Evolutionary conservation across 139 green algal genomes (phyloP).

Genomic region (Tetradesmus obliquus): DNA sequence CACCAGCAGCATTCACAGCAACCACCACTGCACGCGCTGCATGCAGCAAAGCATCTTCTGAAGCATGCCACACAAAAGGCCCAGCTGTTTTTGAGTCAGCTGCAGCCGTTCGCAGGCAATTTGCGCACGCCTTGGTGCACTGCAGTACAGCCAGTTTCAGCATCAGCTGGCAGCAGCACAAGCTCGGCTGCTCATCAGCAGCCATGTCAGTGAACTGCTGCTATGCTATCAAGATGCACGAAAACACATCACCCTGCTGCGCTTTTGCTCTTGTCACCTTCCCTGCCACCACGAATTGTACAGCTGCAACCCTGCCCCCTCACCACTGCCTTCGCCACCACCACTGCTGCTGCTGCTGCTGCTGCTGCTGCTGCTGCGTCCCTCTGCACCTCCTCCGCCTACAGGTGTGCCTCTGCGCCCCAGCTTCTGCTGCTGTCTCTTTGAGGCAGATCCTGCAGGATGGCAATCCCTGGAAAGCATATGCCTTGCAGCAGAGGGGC

Average conservation of each 20-base stretch:
- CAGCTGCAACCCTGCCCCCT: too few relatives aligned
- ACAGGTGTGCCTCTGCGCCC: neutral
- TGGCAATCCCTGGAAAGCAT: neutral
- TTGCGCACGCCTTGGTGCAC: too few relatives aligned
- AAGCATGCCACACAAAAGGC: neutral
- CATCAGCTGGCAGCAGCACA: too few relatives aligned
- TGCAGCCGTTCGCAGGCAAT: too few relatives aligned
- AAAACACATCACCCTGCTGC: too few relatives aligned
- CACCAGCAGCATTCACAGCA: neutral
- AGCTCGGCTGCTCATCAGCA: too few relatives aligned
- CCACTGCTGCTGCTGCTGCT: neutral
- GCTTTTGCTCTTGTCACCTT: too few relatives aligned
- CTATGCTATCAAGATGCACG: too few relatives aligned
- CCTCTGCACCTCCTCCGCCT: neutral
- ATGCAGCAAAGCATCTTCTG: neutral
- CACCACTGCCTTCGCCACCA: too few relatives aligned
- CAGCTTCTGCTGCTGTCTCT: neutral
- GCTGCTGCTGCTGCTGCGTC: neutral
- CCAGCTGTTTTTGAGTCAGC: neutral
- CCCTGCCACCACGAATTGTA: too few relatives aligned
- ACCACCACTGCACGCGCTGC: neutral
- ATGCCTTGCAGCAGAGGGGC: neutral
- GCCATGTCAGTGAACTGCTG: too few relatives aligned
- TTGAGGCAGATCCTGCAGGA: neutral
- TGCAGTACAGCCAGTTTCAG: too few relatives aligned